Base-by-base conservation (phyloP, 345 rosid genomes). In the Arabis hirsuta region DNA sequence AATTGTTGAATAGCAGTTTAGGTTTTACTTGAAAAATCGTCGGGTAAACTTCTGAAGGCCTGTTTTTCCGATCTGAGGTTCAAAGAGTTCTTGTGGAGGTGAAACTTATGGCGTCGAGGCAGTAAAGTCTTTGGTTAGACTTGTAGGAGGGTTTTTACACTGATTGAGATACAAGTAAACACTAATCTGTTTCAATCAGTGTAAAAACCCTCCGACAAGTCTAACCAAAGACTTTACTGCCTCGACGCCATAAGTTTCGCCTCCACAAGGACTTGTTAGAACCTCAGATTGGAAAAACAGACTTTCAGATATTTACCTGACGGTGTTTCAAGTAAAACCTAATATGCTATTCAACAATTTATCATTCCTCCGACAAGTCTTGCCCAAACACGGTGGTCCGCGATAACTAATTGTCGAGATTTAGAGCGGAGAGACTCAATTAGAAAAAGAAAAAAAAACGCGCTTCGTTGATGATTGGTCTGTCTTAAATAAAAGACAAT, bases 161-260 rank as follows among this genome's bases (percentile, higher is more conserved):
- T 26, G 29, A 16, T 45, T 27, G 46, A 67, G n/a, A n/a, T n/a
- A n/a, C n/a, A 52, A 24, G 14, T 16, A 45, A 60, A 59, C 47
- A 56, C 69, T 67, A 60, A 67, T 51, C 22, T 38, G 43, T 14
- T n/a, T 67, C 46, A 27, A 45, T 16, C 29, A 26, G 31, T 59
- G 9, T 20, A 19, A 12, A 9, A 38, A 62, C 38, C 29, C 8
- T 61, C 43, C 60, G 55, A 36, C 26, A 13, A 44, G 55, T 44
- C 32, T 46, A 73, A 27, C 42, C 26, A 66, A 65, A 58, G 78
- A 72, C 63, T 88, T 86, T 7, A 84, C 88, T 12, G 86, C 74
- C 72, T 86, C 87, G 24, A 86, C 82, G 76, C 78, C 62, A 67
- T 55, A 34, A 60, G 3, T 32, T 29, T 58, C 41, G 77, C 65